Base-by-base conservation (phyloP, 2,329 filamentous ascomycete genomes). In the Colletotrichum theobromicola region DNA sequence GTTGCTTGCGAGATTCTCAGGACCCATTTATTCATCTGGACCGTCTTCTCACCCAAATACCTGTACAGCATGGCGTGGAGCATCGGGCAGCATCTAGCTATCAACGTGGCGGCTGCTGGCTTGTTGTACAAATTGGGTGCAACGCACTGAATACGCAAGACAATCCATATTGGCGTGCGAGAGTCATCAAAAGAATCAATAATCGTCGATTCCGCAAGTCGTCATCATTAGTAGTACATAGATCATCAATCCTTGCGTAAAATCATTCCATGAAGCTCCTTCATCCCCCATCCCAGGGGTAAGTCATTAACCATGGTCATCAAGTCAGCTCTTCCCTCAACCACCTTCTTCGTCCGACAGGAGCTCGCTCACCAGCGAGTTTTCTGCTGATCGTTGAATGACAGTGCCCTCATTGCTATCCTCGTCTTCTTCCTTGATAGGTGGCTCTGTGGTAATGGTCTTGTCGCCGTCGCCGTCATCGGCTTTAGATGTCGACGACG, bases 21-120 rank as follows among this genome's bases (percentile, higher is more conserved):
- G 77, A 95, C 94, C 34, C 97, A 99, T 87, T 84, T 99, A 72
- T 99, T 99, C 82, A 96, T 99, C 76, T 99, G 97, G 97, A 98
- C 96, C 1, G 97, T 99, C 13, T 99, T 99, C 83, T 98, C 95
- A 77, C 97, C 97, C 0, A 99, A 98, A 84, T 98, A 96, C 83
- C 85, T 99, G 77, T 99, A 98, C 82, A 94, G 92, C 77, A 93
- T 97, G 88, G 95, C 94, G 16, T 99, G 97, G 97, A 92, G 90
- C 76, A 81, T 96, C 60, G 94, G 91, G 9, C 95, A 96, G 86
- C 96, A 99, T 89, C 82, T 96, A 75, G 81, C 90, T 46, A 87
- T 96, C 57, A 95, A 96, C 82, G 79, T 96, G 37, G 86, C 90
- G 7, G 78, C 93, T 57, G 92, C 91, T 1, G 88, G 91, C 34